Conservation (phyloP, 179 eudicot species). For the Spinacia oleracea region DNA sequence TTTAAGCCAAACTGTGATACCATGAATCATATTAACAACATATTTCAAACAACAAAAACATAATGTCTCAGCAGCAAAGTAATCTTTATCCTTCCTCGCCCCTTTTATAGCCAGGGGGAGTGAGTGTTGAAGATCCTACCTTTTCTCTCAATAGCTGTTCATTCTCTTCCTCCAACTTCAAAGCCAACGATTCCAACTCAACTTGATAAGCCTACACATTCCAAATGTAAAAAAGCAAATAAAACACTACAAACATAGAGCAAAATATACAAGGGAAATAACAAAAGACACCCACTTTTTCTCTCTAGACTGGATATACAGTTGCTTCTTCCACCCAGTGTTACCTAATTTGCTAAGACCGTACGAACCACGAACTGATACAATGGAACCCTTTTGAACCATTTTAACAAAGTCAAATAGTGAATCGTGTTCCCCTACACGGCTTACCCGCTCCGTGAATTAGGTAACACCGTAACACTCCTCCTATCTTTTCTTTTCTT, state of each 20-base stretch:
- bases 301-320: not conserved
- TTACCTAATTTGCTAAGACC: not conserved
- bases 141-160: constrained; percentile 63
- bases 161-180: constrained; percentile 80
- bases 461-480: too few species aligned
- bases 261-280: not conserved
- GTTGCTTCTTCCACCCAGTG: not conserved
- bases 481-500: not conserved
- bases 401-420: too few species aligned
- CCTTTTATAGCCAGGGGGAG: not conserved
- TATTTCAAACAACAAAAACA: not conserved
- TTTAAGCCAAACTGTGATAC: not conserved
- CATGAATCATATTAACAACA: not conserved
- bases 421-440: not conserved
- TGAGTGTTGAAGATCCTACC: constrained; percentile 38
- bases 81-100: not conserved
- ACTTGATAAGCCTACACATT: constrained; percentile 73
- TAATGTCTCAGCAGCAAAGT: not conserved
- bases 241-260: not conserved
- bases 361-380: not conserved
- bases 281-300: not conserved
- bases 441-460: not conserved
- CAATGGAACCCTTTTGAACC: not conserved
- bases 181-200: constrained; percentile 80
- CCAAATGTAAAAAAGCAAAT: constrained; percentile 13